These are phyloP conservation scores for Puccinellia tenuiflora DNA, from an alignment of 176 grass and related monocot genomes.

Conservation along the genomic window DNA sequence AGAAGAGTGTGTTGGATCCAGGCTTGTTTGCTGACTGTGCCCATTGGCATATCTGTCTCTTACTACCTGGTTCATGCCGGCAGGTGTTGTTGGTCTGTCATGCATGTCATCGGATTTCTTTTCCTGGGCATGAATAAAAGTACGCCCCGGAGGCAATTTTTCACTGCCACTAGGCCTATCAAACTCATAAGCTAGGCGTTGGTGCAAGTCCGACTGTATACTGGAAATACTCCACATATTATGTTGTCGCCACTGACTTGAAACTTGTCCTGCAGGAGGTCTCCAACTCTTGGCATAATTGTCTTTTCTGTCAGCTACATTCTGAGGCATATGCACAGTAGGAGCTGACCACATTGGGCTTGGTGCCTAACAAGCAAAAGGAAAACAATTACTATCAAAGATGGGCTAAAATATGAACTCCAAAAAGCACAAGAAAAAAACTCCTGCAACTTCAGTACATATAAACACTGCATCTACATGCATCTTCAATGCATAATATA, in stretches of 20 bases:
- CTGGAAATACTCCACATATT: conserved; percentile 68
- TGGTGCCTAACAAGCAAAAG: conserved; percentile 45
- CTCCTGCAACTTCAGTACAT: not conserved
- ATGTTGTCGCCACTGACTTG: conserved; percentile 86
- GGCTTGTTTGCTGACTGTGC: conserved; percentile 34
- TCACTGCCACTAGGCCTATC: conserved; percentile 82
- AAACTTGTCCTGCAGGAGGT: conserved; percentile 58
- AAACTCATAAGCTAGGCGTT: conserved; percentile 92
- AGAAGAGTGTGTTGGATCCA: conserved; percentile 65
- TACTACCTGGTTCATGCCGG: conserved; percentile 46
- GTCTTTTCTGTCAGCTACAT: conserved; percentile 59
- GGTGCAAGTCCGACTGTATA: conserved; percentile 78
- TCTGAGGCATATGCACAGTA: conserved; percentile 44
- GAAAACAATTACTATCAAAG: not conserved
- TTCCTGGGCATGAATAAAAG: conserved; percentile 72
- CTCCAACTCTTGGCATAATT: conserved; percentile 66
- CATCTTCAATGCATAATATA: not conserved
- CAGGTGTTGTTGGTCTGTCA: conserved; percentile 54
- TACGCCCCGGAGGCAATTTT: conserved; percentile 71
- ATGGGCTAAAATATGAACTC: conserved; percentile 15
- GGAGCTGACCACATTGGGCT: conserved; percentile 50
- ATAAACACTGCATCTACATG: not conserved
- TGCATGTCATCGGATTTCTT: conserved; percentile 92
- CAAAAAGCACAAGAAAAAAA: conserved; percentile 15
- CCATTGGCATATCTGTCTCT: conserved; percentile 80